A percentile compares a stretch with the other conserved stretches of the same genome.
phyloP scores from a whole-genome alignment of 805 yeast genomes.

The Sporopachydermia lactativora region DNA sequence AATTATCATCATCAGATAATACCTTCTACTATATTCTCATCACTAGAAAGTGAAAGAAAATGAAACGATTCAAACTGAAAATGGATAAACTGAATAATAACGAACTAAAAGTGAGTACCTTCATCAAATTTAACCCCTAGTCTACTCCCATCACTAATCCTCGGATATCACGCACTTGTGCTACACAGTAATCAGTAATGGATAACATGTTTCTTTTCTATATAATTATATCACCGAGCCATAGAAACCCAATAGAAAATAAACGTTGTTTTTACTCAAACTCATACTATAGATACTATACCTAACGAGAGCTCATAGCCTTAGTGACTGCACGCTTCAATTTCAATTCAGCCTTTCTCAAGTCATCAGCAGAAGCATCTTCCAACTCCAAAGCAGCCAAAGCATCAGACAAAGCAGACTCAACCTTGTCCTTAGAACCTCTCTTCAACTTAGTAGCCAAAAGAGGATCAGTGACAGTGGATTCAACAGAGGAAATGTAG shows the following conservation, averaged over 20 bases:
- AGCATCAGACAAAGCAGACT: slow-evolving; percentile 96
- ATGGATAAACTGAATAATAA: too few relatives aligned
- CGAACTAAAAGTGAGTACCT: too few relatives aligned
- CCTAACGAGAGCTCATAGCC: slow-evolving; percentile 96
- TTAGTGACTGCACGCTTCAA: slow-evolving; percentile 99
- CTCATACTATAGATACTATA: neutral
- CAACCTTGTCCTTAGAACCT: slow-evolving; percentile 94
- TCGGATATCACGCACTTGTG: slow-evolving; percentile 2
- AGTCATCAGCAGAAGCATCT: slow-evolving; percentile 93
- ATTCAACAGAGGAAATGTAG: slow-evolving; percentile 90
- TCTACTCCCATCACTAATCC: too few relatives aligned
- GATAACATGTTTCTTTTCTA: neutral
- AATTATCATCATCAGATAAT: too few relatives aligned
- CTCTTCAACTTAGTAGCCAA: slow-evolving; percentile 95
- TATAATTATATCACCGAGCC: neutral
- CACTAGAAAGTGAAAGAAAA: too few relatives aligned
- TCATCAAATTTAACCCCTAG: too few relatives aligned
- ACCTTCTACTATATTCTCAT: too few relatives aligned
- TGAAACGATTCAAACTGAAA: too few relatives aligned
- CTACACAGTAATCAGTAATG: neutral
- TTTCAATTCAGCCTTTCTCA: slow-evolving; percentile 98
- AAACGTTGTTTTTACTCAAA: neutral
- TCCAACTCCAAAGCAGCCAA: slow-evolving; percentile 94
- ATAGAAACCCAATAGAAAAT: neutral
- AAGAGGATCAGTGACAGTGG: slow-evolving; percentile 96